Evolutionary conservation across 2,329 filamentous ascomycete species (phyloP).

Genomic region (Exophiala spinifera): DNA sequence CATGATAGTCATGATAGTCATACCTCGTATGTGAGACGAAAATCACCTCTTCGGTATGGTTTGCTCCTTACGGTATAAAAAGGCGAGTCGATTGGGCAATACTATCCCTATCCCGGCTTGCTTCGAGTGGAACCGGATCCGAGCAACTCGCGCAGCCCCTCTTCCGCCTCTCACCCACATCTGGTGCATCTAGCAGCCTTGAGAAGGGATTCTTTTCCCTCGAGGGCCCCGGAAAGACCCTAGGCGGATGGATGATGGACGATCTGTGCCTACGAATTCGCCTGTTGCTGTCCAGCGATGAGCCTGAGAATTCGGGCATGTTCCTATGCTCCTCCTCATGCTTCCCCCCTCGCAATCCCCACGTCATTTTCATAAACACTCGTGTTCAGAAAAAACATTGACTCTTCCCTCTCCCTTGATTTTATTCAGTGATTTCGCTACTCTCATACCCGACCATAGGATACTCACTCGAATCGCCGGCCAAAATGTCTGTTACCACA

Average conservation of each 20-base stretch:
- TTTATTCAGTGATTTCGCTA: background rate
- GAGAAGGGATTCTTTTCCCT: background rate
- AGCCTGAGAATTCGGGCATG: background rate
- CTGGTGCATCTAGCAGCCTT: background rate
- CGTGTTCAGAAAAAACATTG: background rate
- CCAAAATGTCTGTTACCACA: conserved; percentile 76
- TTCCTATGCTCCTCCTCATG: background rate
- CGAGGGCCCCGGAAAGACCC: background rate
- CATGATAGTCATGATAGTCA: too few species aligned
- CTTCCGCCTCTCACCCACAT: background rate
- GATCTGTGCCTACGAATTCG: background rate
- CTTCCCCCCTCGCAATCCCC: background rate
- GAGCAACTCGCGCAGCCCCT: background rate
- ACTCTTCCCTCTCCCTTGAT: background rate
- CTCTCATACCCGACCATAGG: background rate
- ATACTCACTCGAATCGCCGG: background rate
- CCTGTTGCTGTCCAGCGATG: background rate
- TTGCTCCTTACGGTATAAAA: background rate
- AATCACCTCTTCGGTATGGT: background rate
- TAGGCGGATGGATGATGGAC: background rate
- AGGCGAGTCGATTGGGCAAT: background rate
- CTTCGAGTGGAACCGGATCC: background rate
- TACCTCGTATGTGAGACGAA: background rate
- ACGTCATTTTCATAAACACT: conserved; percentile 1
- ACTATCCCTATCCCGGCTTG: background rate